A percentile compares a stretch with the other conserved stretches of the same genome.
phyloP scores from a whole-genome alignment of 768 basidiomycete species.

The Amanita fuliginea region DNA sequence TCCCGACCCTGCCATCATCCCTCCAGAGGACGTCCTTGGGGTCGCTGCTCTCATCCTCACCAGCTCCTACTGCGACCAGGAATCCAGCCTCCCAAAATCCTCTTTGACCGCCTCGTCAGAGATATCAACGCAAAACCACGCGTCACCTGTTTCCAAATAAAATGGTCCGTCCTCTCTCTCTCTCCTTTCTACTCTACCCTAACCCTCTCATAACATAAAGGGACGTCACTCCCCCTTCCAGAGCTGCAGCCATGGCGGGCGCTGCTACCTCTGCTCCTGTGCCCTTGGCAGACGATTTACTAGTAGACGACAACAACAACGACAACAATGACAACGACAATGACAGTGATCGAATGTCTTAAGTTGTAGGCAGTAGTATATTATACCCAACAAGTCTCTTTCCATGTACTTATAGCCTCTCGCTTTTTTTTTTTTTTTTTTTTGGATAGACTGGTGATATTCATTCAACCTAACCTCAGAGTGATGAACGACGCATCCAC shows the following conservation, averaged over 20 bases:
- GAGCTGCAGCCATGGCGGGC: conserved; percentile 35
- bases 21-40: conserved; percentile 83
- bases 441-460: too few relatives aligned
- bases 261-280: conserved; percentile 65
- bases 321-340: too few relatives aligned
- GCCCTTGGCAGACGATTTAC: conserved; percentile 61
- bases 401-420: too few relatives aligned
- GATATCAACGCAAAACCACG: conserved; percentile 88
- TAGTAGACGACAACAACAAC: conserved; percentile 36
- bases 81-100: conserved; percentile 65
- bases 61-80: conserved; percentile 91
- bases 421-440: too few relatives aligned
- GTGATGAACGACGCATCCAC: too few relatives aligned
- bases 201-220: conserved; percentile 21
- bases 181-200: neutral
- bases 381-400: too few relatives aligned
- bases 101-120: conserved; percentile 72
- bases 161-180: conserved; percentile 44
- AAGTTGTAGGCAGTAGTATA: too few relatives aligned
- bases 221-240: conserved; percentile 51
- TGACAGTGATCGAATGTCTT: too few relatives aligned
- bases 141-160: conserved; percentile 88
- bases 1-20: conserved; percentile 78
- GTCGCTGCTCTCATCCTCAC: conserved; percentile 97
- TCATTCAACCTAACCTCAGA: too few relatives aligned